Evolutionary conservation across 2,329 filamentous ascomycete species (phyloP).

Genomic region (Sclerotinia trifoliorum): DNA sequence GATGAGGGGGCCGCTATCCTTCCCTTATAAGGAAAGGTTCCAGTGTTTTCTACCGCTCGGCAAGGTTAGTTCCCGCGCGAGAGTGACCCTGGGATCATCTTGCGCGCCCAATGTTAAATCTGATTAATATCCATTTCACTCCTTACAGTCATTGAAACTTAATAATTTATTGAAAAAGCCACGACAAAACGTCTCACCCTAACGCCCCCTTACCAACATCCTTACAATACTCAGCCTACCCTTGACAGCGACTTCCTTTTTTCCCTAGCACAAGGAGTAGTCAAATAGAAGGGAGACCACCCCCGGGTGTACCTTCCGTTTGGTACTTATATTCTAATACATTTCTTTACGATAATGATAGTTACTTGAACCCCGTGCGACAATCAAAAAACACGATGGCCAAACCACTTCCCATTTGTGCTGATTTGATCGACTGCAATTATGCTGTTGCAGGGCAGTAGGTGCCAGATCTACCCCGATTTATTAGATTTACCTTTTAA

Average conservation of each 20-base stretch:
- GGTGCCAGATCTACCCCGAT: constrained; percentile 43
- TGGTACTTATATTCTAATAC: constrained; percentile 26
- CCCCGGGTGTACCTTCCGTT: constrained; percentile 13
- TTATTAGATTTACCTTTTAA: constrained; percentile 24
- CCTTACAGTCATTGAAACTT: no score
- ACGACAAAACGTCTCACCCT: constrained; percentile 23
- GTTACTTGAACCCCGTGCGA: constrained; percentile 31
- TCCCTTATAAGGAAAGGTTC: not conserved
- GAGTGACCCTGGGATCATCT: constrained; percentile 2
- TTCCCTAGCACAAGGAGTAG: constrained; percentile 19
- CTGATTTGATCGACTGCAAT: constrained; percentile 66
- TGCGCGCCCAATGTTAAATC: constrained; percentile 16
- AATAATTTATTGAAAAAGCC: constrained; percentile 25
- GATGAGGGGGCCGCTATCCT: not conserved
- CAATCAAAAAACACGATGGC: constrained; percentile 39
- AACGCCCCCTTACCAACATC: constrained; percentile 7
- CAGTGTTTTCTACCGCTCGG: not conserved
- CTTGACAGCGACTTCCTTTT: not conserved
- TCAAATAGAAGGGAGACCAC: constrained; percentile 17
- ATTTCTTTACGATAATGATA: constrained; percentile 37
- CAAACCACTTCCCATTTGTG: constrained; percentile 43
- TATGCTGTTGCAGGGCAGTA: constrained; percentile 84
- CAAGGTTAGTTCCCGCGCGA: not conserved
- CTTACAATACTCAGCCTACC: constrained; percentile 22
- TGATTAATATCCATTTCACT: constrained; percentile 10